Base-by-base conservation (phyloP, 768 basidiomycete genomes). In the Leccinum ochraceum region DNA sequence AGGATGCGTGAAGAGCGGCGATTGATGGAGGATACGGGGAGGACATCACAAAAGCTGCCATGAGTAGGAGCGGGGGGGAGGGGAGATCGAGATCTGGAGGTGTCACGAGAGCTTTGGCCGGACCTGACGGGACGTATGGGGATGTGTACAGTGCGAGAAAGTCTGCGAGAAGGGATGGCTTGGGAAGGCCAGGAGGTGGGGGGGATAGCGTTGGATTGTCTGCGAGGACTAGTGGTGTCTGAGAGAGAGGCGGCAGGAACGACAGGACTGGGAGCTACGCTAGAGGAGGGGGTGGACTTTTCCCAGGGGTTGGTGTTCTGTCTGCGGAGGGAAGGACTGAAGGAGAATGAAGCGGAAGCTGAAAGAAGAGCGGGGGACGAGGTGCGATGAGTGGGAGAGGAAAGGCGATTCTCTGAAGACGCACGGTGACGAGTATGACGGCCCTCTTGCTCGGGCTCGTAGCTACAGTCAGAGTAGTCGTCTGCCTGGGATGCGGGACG, bases 71-170 rank as follows among this genome's bases (percentile, higher is more conserved):
- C 68, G 42, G 87, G 84, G 10, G 94, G 94, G 56, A 97, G 81
- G 1, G 95, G 95, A 0, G 97, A 98, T 46, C 95, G 86, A 6
- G 96, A 98, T 51, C 95, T 88, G 57, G 96, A 98, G 20, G 91
- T 94, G 9, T 95, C 97, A 36, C 96, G 90, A 22, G 96, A 98
- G 70, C 89, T 92, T 65, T 89, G 87, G 32, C 85, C 87, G 57
- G 93, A 94, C 57, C 79, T 86, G 53, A 85, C 78, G 20, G 86
- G 81, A 28, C 84, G 84, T 44, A 81, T 75, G 56, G 87, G 84
- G 56, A 92, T 90, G 69, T 93, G 91, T 59, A 93, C 89, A 3
- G 88, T 86, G 63, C 92, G 88, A 26, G 92, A 94, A 60, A 94
- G 80, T n/a, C 92, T 85, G 65, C 91, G 90, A 57, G 89, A 90